Conservation (phyloP, 2,329 filamentous ascomycete genomes). For the Xylariomycetidae sp. region DNA sequence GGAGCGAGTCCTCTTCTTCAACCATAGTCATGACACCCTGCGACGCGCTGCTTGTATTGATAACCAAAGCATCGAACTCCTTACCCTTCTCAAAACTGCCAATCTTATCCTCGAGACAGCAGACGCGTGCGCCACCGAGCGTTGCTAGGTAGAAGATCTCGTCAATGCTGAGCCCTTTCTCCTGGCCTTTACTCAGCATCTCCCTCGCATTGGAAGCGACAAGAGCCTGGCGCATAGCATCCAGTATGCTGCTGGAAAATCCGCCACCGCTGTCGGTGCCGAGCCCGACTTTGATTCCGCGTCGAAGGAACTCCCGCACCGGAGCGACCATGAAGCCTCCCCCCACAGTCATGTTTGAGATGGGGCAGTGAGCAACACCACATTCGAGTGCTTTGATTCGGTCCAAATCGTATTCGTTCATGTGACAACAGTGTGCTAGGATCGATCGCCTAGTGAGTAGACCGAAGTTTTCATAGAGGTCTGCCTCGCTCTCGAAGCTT, state of each 20-base stretch:
- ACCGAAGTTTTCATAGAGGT: slow-evolving; percentile 53
- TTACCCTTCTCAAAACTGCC: slow-evolving; percentile 56
- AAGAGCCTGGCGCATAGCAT: slow-evolving; percentile 54
- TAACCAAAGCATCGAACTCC: slow-evolving; percentile 57
- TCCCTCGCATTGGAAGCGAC: slow-evolving; percentile 48
- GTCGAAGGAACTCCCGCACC: slow-evolving; percentile 50
- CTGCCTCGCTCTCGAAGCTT: slow-evolving; percentile 50
- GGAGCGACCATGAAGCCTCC: slow-evolving; percentile 60
- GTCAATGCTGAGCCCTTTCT: slow-evolving; percentile 41
- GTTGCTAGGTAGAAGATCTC: slow-evolving; percentile 59
- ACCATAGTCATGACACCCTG: slow-evolving; percentile 47
- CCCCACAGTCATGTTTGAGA: slow-evolving; percentile 59
- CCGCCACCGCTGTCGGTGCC: slow-evolving; percentile 63
- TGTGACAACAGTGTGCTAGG: slow-evolving; percentile 62
- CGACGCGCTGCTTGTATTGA: slow-evolving; percentile 26
- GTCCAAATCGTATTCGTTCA: slow-evolving; percentile 51
- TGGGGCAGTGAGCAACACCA: slow-evolving; percentile 61
- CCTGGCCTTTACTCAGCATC: slow-evolving; percentile 32
- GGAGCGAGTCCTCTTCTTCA: slow-evolving; percentile 42
- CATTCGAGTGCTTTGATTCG: slow-evolving; percentile 43
- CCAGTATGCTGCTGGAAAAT: slow-evolving; percentile 55
- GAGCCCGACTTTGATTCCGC: slow-evolving; percentile 60
- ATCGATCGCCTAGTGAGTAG: slow-evolving; percentile 53
- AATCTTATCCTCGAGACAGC: slow-evolving; percentile 46
- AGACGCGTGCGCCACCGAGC: slow-evolving; percentile 55